Conservation (phyloP, 371 early-diverging fungal genomes). For the Mucor sp. region DNA sequence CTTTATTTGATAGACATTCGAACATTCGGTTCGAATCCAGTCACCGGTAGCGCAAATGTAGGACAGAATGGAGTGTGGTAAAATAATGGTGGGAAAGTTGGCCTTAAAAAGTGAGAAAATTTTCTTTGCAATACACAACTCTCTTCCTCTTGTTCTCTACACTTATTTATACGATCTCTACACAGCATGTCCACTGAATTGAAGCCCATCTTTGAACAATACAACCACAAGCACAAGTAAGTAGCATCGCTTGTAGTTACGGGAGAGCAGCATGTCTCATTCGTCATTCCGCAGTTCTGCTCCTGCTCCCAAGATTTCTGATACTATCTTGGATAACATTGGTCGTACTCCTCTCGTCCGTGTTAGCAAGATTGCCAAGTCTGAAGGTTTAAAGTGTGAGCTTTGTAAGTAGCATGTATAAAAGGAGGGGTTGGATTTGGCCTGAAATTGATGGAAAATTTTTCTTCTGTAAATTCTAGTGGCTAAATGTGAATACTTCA, state of each 20-base stretch:
- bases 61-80: constrained; percentile 5
- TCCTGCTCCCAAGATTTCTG: constrained; percentile 69
- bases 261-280: not conserved
- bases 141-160: not conserved
- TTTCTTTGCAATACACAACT: not conserved
- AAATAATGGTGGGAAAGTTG: not conserved
- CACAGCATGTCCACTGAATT: constrained; percentile 20
- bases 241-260: not conserved
- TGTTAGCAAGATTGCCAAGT: constrained; percentile 82
- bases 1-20: not conserved
- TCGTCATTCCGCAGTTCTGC: constrained; percentile 24
- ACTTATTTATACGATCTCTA: not conserved
- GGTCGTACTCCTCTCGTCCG: constrained; percentile 96
- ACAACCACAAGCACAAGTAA: constrained; percentile 27
- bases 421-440: not conserved
- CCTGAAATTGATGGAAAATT: not conserved
- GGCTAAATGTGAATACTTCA: constrained; percentile 98
- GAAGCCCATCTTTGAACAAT: constrained; percentile 19
- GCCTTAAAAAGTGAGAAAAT: not conserved
- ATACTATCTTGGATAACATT: constrained; percentile 89
- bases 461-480: constrained; percentile 48
- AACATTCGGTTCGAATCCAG: not conserved
- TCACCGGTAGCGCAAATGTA: not conserved
- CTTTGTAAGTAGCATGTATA: constrained; percentile 61
- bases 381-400: constrained; percentile 91